These are phyloP conservation scores for Stephanodiscus minutulus DNA, from an alignment of 108 stramenopile genomes.

Conservation along the genomic window DNA sequence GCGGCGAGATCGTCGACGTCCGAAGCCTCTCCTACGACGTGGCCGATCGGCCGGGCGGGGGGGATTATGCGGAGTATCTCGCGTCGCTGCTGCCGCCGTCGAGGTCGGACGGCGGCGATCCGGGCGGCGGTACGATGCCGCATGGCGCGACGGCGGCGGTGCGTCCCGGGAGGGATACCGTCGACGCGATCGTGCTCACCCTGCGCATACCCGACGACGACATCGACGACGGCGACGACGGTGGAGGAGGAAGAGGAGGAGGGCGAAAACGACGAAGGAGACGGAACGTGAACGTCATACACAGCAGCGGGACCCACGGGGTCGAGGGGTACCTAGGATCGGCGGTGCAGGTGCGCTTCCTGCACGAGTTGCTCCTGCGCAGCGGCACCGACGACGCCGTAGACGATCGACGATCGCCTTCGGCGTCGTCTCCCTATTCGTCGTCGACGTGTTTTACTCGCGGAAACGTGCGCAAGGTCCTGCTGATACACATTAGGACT, in stretches of 20 bases:
- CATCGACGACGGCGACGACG: neutral
- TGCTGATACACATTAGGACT: too few relatives aligned
- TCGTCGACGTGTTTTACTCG: too few relatives aligned
- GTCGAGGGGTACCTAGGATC: slow-evolving; percentile 85
- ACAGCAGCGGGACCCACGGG: slow-evolving; percentile 77
- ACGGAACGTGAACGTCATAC: slow-evolving; percentile 50
- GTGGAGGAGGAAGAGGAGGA: neutral
- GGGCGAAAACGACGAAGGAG: neutral
- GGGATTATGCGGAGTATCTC: slow-evolving; percentile 11
- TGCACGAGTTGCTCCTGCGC: slow-evolving; percentile 41
- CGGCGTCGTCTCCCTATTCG: too few relatives aligned
- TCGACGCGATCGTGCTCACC: slow-evolving; percentile 37
- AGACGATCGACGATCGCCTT: neutral
- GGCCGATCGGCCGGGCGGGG: neutral
- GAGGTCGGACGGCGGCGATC: too few relatives aligned
- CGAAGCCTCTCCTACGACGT: slow-evolving; percentile 44
- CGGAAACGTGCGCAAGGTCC: too few relatives aligned
- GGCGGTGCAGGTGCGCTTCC: slow-evolving; percentile 72
- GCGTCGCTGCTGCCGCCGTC: neutral
- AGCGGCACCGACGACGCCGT: slow-evolving; percentile 29
- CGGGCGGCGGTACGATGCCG: too few relatives aligned
- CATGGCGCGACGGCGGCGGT: slow-evolving; percentile 8
- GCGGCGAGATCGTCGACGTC: slow-evolving; percentile 31
- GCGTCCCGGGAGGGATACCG: slow-evolving; percentile 36
- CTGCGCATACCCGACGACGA: slow-evolving; percentile 10